phyloP scores from a whole-genome alignment of 2,329 filamentous ascomycete genomes.

The Fusarium oligoseptatum region DNA sequence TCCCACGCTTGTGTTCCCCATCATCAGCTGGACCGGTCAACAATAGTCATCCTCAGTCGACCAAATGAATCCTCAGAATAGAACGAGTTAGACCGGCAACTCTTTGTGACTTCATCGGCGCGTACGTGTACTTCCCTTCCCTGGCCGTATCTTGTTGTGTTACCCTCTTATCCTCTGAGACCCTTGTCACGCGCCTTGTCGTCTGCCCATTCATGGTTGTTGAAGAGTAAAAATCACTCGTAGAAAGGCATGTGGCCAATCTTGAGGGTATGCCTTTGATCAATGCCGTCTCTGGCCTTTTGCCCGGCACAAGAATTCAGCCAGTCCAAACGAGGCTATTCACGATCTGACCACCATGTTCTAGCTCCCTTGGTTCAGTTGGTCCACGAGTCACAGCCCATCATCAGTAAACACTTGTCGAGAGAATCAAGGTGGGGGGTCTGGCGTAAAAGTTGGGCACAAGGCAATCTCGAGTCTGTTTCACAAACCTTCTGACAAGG shows the following conservation, averaged over 20 bases:
- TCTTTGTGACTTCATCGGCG: conserved; percentile 19
- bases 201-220: conserved; percentile 7
- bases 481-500: conserved; percentile 17
- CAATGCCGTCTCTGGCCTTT: conserved; percentile 20
- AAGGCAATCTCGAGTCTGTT: conserved; percentile 2
- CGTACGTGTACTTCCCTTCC: conserved; percentile 13
- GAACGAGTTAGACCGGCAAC: not conserved
- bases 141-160: conserved; percentile 32
- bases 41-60: conserved; percentile 5
- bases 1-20: conserved; percentile 34
- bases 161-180: conserved; percentile 30
- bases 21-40: conserved; percentile 39
- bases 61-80: conserved; percentile 15
- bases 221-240: conserved; percentile 3
- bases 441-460: not conserved
- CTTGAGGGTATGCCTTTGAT: conserved; percentile 2
- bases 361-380: not conserved
- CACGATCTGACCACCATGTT: conserved; percentile 28
- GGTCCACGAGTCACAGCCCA: conserved; percentile 2
- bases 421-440: conserved; percentile 14
- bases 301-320: conserved; percentile 25
- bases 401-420: conserved; percentile 6
- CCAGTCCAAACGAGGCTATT: conserved; percentile 7
- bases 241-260: conserved; percentile 9
- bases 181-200: conserved; percentile 23